Percentiles rank a stretch among this genome's conserved stretches.
Evolutionary conservation across 208 protist genomes (phyloP).

Genomic region (Vickermania spadyakhi): DNA sequence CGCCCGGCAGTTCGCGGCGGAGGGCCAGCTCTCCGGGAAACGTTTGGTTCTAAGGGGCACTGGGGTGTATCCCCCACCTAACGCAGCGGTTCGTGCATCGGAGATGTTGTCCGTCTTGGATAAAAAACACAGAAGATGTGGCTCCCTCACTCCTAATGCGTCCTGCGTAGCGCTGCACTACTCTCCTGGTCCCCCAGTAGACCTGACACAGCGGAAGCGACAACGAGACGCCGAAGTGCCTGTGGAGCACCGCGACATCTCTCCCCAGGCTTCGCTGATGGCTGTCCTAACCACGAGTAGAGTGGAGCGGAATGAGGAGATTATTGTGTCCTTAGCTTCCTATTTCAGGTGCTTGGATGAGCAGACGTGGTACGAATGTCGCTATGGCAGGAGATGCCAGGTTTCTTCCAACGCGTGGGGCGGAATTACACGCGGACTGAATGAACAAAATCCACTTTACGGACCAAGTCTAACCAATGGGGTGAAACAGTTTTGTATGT

Average conservation of each 20-base stretch:
- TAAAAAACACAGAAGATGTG: no score
- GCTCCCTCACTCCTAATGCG: no score
- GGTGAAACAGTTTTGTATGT: conserved; percentile 37
- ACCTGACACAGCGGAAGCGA: no score
- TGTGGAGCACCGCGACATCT: conserved; percentile 4
- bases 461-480: conserved; percentile 2
- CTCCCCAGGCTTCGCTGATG: conserved; percentile 51
- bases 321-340: conserved; percentile 62
- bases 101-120: no score
- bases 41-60: no score
- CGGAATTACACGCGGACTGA: background rate
- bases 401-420: background rate
- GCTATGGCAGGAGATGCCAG: conserved; percentile 14
- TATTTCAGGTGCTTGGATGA: conserved; percentile 82
- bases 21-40: background rate
- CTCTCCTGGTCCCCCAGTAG: conserved; percentile 1
- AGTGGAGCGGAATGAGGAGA: conserved; percentile 29
- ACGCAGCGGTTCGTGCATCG: no score
- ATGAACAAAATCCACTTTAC: background rate
- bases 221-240: no score
- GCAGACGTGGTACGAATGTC: conserved; percentile 46
- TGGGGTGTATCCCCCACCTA: no score
- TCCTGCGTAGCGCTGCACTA: conserved; percentile 80
- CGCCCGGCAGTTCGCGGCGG: background rate
- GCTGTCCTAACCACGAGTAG: conserved; percentile 48